Base-by-base conservation (phyloP, 805 yeast species). In the Ogataea methanolica region DNA sequence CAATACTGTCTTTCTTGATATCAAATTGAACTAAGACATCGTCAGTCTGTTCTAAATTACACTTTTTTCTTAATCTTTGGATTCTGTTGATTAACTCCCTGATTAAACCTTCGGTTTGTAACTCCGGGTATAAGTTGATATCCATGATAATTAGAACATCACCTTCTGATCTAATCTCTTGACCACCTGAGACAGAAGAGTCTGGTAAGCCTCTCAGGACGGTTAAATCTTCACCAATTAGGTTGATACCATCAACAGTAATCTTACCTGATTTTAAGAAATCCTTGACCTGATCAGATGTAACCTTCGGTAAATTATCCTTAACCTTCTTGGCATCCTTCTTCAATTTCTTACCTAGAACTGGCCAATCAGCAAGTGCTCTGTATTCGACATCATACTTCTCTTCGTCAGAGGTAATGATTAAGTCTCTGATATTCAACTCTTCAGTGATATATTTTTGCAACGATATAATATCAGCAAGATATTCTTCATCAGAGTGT, bases 361-460 rank as follows among this genome's bases (percentile, higher is more conserved):
- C 88, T 49, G 98, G 96, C 99, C 99, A 94, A 74, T 94, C 99
- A 42, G 99, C 99, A 68, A 88, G 95, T 39, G 92, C 97, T 54
- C 79, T 81, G 75, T 91, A 92, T 66, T 85, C 87, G 52, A 94
- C 98, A 60, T 91, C 94, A 65, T 91, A 92, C 63, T 85, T 83
- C 58, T 76, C 83, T 73, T 94, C 99, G 64, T 94, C 97, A 22
- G 87, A 76, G 19, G 97, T 90, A 60, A 94, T 84, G 59, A 88
- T 73, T 46, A 94, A 67, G 58, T 88, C 94, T 69, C 96, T 86
- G 51, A 94, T 86, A 64, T 94, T 94, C 68, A 94, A 80, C 73
- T 94, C 99, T 61, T 92, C 98, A 48, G 79, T 67, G 58, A 94
- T 84, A 70, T 92, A 94, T 37, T 73, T 70, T 70, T 87, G 78